Evolutionary conservation across 2,329 filamentous ascomycete species (phyloP).

Genomic region (Cryphonectria radicalis): DNA sequence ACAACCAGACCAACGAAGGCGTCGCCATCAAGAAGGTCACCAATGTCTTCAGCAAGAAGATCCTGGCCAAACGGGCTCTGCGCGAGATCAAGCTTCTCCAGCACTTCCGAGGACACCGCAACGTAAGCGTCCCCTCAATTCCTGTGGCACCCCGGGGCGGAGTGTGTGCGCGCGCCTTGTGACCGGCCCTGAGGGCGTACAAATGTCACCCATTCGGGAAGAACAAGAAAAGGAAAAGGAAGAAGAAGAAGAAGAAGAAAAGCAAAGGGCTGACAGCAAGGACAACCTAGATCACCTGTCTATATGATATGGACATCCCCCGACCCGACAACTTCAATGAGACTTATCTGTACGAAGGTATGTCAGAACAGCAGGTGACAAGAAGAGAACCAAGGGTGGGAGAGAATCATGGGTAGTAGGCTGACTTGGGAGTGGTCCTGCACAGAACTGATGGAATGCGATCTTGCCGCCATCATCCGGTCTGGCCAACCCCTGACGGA

Average conservation of each 20-base stretch:
- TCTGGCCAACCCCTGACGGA: slow-evolving; percentile 97
- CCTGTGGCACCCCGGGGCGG: background rate
- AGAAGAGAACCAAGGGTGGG: too few species aligned
- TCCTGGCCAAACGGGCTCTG: slow-evolving; percentile 94
- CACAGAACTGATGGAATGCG: slow-evolving; percentile 97
- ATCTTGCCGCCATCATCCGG: slow-evolving; percentile 95
- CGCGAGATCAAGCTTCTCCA: slow-evolving; percentile 98
- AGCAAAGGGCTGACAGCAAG: slow-evolving; percentile 14
- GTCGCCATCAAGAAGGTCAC: slow-evolving; percentile 99
- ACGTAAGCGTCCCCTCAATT: slow-evolving; percentile 57
- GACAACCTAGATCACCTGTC: slow-evolving; percentile 80
- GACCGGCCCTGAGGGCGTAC: background rate
- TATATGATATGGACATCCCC: slow-evolving; percentile 99
- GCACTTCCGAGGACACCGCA: slow-evolving; percentile 91
- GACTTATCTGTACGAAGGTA: slow-evolving; percentile 97
- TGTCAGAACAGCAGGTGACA: slow-evolving; percentile 35
- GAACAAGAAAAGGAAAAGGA: background rate
- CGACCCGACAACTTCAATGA: slow-evolving; percentile 98
- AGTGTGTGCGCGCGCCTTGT: background rate
- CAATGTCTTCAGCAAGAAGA: slow-evolving; percentile 99
- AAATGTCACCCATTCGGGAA: background rate
- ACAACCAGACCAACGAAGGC: slow-evolving; percentile 87
- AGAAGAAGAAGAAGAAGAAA: background rate
- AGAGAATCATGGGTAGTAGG: background rate
- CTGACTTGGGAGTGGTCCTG: slow-evolving; percentile 13